Base-by-base conservation (phyloP, 164 flowering plant genomes). In the Stephania yunnanensis region DNA sequence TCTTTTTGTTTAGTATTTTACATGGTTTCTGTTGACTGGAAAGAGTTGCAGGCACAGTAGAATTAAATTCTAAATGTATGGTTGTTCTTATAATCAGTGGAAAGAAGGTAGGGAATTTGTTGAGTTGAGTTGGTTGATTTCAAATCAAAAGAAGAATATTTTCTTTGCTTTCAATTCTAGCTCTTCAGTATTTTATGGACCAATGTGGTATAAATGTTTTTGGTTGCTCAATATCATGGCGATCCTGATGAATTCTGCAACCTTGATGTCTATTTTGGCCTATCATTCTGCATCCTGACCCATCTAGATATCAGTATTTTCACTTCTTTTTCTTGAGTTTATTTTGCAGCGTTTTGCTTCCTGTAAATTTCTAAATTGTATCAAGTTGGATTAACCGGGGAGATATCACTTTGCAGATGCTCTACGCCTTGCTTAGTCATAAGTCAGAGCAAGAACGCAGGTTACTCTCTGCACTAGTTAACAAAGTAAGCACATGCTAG, bases 371-470 rank as follows among this genome's bases (percentile, higher is more conserved):
- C 20, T 61, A 17, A 19, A 19, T 61, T 61, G n/a, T 61, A 61
- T 20, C 66, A 7, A 61, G 66, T 61, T 61, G 66, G 66, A 71
- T 71, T 52, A 61, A n/a, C 42, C 68, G n/a, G 70, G 70, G 61
- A 66, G 69, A 61, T 46, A 67, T 52, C 53, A 45, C 45, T 78
- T 73, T 83, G 69, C 87, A 95, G 98, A 88, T 84, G 12, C 85
- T 96, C 66, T 92, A 89, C 82, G 70, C 81, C 11, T 76, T 96
- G 71, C 84, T 94, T 74, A 88, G 78, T 74, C 86, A 90, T 82
- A 96, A 96, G 81, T 84, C 98, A 76, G 99, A 96, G 80, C 97
- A 92, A 86, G 99, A 94, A 86, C 92, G 97, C 2, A 83, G 89
- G 75, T 80, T 96, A 79, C 94, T 96, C 12, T 83, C 95, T 61